Percentiles rank a stretch among this genome's conserved stretches.
phyloP scores from a whole-genome alignment of 352 stramenopile species.

The Pythium vanterpoolii region DNA sequence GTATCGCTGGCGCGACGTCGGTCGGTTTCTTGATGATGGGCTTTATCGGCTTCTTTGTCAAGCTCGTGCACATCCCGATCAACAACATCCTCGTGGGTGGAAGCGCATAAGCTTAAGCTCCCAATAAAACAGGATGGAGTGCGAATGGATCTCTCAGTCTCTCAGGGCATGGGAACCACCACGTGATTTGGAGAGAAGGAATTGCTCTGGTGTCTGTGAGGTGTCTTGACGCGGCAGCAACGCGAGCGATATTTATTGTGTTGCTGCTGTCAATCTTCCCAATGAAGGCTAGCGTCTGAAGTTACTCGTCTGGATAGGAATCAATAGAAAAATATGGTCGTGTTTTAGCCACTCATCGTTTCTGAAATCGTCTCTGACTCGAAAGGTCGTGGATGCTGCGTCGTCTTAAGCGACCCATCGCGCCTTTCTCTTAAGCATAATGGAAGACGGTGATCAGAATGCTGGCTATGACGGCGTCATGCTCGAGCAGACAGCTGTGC shows the following conservation, averaged over 20 bases:
- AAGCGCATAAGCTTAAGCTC: conserved; percentile 46
- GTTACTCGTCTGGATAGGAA: conserved; percentile 11
- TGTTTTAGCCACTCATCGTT: not conserved
- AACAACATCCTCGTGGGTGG: conserved; percentile 99
- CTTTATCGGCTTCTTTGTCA: conserved; percentile 99
- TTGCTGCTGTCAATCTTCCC: conserved; percentile 1
- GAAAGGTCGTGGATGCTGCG: conserved; percentile 3
- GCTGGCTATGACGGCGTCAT: not conserved
- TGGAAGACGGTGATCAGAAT: conserved; percentile 13
- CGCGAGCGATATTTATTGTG: conserved; percentile 20
- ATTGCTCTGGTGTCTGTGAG: not conserved
- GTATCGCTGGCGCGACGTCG: conserved; percentile 93
- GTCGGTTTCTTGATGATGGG: conserved; percentile 99
- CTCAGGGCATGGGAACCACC: not conserved
- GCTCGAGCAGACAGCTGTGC: not conserved
- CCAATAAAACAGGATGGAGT: not conserved
- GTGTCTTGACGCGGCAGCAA: not conserved
- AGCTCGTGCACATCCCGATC: conserved; percentile 99
- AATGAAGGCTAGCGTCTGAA: not conserved
- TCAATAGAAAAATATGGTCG: conserved; percentile 17
- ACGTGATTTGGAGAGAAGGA: not conserved
- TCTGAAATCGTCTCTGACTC: not conserved
- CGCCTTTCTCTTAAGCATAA: not conserved
- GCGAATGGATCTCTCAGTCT: not conserved
- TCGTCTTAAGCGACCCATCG: too few relatives aligned